Base-by-base conservation (phyloP, 495 filamentous ascomycete genomes). In the Podospora bellae-mahoneyi region DNA sequence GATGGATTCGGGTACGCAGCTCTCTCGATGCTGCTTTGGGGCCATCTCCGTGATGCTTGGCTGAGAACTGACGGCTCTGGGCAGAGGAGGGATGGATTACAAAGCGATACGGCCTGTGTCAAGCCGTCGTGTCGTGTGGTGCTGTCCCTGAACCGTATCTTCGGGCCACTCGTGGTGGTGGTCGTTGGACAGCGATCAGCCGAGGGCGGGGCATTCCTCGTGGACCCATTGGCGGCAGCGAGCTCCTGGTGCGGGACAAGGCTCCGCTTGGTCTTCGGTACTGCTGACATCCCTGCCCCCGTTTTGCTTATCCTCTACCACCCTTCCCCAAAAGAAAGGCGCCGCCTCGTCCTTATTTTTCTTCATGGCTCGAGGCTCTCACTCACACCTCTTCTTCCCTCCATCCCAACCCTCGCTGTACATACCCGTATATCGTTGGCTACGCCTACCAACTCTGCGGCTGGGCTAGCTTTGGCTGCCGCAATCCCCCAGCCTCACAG, bases 231-330 rank as follows among this genome's bases (percentile, higher is more conserved):
- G 39, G 39, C 39, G 13, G 39, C 39, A 48, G 39, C 15, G 39
- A 48, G 2, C 39, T 48, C 39, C 18, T 16, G 9, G 1, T 48
- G 39, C 39, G 39, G 39, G 39, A 48, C 39, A 16, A 48, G 39
- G 39, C 39, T 48, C 39, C 39, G 39, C 39, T 48, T 48, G 39
- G 39, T 48, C 59, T 34, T 61, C 59, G 59, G 59, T 61, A 61
- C 30, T 61, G 39, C 59, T 61, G 20, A 61, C 59, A 61, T 61
- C 27, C 59, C 59, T 61, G 26, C 27, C 59, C 59, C 59, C 30
- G 10, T 61, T 61, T 0, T 61, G n/a, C 26, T 61, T 61, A 28
- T 61, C 16, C 59, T 61, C 30, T 61, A n/a, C 59, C 30, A 18
- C 59, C 59, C 27, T 61, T 26, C 16, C 59, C 30, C 59, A 26